Evolutionary conservation across 2,329 filamentous ascomycete species (phyloP), one percentile per base, ranked within the genome.

Genomic region (Stachybotrys echinatus): DNA sequence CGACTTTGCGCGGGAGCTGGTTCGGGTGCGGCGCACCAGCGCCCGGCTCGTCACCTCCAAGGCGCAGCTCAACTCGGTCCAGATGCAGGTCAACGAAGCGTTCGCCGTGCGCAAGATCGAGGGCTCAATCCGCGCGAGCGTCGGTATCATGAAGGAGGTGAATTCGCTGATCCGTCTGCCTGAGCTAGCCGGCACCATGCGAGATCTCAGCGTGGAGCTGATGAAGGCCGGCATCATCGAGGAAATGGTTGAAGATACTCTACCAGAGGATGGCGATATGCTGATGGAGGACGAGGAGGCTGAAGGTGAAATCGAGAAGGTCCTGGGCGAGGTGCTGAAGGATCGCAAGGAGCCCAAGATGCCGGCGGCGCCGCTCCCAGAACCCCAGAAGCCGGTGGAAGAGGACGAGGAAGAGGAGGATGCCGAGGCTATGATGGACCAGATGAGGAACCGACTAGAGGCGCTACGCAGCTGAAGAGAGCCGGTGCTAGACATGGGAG

Each of bases 31-130:
- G 56, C 89, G 87, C 65, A 85, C 91, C 55, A 80, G 79, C 18
- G 73, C 78, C 23, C 84, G 94, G 5, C 79, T 97, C 38, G 78
- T 87, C 18, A 97, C 92, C 0, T 87, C 86, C 61, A 95, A 95
- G 66, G 94, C 94, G 2, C 94, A 97, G 72, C 81, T 99, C 45
- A 85, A 86, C 65, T 92, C 87, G 58, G 92, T 99, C 42, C 87
- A 92, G 70, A 95, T 97, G 91, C 94, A 97, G 72, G 92, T 99
- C 63, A 90, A 92, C 63, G 92, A 97, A 73, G 92, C 94, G 2
- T 97, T 97, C 69, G 89, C 90, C 2, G 86, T 97, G 61, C 85
- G 90, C 59, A 95, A 95, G 77, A 97, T 99, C 55, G 92, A 97
- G 71, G 92, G 92, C 43, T 91, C 87, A 62, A 91, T 99, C 63